These are phyloP conservation scores for Pyricularia pennisetigena DNA, from an alignment of 2,329 filamentous ascomycete species.

Conservation along the genomic window DNA sequence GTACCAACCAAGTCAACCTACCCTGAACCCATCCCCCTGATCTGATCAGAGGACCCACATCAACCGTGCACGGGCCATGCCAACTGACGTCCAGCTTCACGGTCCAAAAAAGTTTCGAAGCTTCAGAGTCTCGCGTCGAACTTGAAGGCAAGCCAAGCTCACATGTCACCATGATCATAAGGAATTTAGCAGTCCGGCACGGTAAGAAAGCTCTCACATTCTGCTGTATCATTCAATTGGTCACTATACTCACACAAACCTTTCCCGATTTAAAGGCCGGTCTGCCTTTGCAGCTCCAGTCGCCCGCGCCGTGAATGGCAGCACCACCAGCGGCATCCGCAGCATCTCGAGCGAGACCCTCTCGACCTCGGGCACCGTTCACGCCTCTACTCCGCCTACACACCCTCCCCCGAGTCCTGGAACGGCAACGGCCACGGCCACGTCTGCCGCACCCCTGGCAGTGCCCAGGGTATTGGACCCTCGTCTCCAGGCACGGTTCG, in stretches of 20 bases:
- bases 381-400: conserved; percentile 14
- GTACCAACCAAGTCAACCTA: neutral
- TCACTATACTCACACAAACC: conserved; percentile 12
- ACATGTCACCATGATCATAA: conserved; percentile 41
- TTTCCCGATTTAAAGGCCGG: conserved; percentile 31
- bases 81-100: neutral
- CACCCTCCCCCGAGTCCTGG: conserved; percentile 9
- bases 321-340: conserved; percentile 18
- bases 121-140: neutral
- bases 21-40: neutral
- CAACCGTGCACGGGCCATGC: neutral
- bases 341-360: conserved; percentile 23
- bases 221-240: conserved; percentile 1
- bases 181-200: conserved; percentile 43
- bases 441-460: neutral
- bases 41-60: neutral
- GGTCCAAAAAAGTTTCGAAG: conserved; percentile 1
- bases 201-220: conserved; percentile 25
- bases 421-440: neutral
- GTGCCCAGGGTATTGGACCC: neutral
- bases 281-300: conserved; percentile 34
- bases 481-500: conserved; percentile 6
- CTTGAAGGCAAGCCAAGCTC: neutral
- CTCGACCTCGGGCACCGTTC: conserved; percentile 15
- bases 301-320: conserved; percentile 4